Evolutionary conservation across 257 asterid species (phyloP), one percentile per base, ranked within the genome.

Genomic region (Cynanchum wilfordii): DNA sequence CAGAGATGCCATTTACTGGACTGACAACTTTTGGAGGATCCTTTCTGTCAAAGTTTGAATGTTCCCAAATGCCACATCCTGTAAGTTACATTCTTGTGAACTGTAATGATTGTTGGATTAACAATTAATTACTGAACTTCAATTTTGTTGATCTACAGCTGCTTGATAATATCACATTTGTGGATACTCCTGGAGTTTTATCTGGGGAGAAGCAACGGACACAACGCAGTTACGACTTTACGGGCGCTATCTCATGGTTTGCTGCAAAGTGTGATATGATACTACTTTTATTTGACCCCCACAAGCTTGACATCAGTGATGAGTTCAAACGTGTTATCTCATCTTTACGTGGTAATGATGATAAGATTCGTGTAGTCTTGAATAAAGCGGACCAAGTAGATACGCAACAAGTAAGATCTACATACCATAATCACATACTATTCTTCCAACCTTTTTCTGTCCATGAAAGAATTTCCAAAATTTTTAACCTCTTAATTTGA

Each of bases 191-290:
- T 45, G 99, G 99, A 27, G 99, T 94, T 74, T 75, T 94, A 77
- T 94, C 99, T 1, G 99, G 99, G 50, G 99, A 94, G 83, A 94
- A 94, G 86, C 99, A 94, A 70, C 79, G 97, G 38, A 94, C 98
- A 27, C 89, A 91, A 50, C 87, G 99, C 69, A 94, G 98, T 79
- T 94, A 94, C 75, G 99, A 94, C 78, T 94, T 94, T 77, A 94
- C 98, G 1, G 99, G 99, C 38, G 99, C 89, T 56, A 91, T 92
- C 78, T 94, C 99, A 47, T 94, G 99, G 99, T 94, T 94, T 84
- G 99, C 99, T 15, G 93, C 98, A 36, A 94, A 94, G 82, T 91
- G 95, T 20, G 99, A 94, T 78, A 52, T 94, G 65, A 90, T 94
- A 66, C 96, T 94, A 71, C 98, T 94, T 44, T 76, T 94, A 3